Percentiles rank a stretch among this genome's conserved stretches.
Evolutionary conservation across 2,329 filamentous ascomycete genomes (phyloP).

Genomic region (Sarocladium strictum): DNA sequence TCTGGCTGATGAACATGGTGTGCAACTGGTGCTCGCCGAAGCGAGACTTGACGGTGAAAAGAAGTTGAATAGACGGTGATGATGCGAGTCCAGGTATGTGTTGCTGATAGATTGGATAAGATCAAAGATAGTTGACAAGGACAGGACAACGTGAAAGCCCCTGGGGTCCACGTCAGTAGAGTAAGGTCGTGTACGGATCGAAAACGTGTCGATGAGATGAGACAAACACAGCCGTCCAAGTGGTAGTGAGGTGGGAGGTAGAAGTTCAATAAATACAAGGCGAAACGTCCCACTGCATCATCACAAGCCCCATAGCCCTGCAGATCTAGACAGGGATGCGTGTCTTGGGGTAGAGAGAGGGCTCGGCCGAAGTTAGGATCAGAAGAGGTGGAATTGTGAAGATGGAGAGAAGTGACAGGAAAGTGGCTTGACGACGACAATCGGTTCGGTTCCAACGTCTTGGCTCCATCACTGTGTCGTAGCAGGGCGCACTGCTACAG

Average conservation of each 20-base stretch:
- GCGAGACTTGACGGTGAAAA: neutral
- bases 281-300: neutral
- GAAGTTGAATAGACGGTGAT: neutral
- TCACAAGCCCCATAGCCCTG: neutral
- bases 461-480: neutral
- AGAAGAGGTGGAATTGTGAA: neutral
- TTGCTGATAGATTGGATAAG: neutral
- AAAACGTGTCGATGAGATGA: no score
- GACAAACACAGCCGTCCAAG: neutral
- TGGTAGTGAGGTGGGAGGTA: neutral
- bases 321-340: neutral
- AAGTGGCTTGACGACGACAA: neutral
- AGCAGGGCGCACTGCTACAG: neutral
- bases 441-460: neutral
- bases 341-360: neutral
- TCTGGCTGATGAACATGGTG: conserved; percentile 51
- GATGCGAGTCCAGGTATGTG: neutral
- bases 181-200: neutral
- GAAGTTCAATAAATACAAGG: neutral
- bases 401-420: neutral
- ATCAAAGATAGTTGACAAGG: neutral
- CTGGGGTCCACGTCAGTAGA: neutral
- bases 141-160: neutral
- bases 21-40: conserved; percentile 7
- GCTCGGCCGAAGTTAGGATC: no score